phyloP scores from a whole-genome alignment of 768 basidiomycete species.

The Cystobasidium tubakii region DNA sequence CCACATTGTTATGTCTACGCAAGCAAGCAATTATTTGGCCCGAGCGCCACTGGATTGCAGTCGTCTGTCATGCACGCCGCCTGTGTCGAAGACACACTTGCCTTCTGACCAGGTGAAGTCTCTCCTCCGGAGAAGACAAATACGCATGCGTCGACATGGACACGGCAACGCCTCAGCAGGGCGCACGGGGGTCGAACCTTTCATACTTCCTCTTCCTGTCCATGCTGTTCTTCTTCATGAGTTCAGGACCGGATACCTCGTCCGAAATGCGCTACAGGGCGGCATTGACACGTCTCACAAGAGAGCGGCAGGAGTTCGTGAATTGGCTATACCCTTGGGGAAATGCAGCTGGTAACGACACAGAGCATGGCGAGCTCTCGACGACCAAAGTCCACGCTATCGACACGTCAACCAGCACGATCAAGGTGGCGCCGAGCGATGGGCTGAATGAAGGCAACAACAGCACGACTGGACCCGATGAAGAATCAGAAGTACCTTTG shows the following conservation, averaged over 20 bases:
- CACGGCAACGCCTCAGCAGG: not conserved
- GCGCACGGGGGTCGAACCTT: not conserved
- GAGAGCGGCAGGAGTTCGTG: slow-evolving; percentile 24
- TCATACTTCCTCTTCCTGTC: slow-evolving; percentile 36
- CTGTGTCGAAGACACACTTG: not conserved
- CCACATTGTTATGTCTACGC: too few relatives aligned
- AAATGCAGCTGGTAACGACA: not conserved
- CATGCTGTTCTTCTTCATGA: slow-evolving; percentile 35
- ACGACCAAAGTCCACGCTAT: not conserved
- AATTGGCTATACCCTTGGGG: slow-evolving; percentile 25
- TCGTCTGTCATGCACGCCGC: too few relatives aligned
- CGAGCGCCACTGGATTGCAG: not conserved
- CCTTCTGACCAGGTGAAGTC: not conserved
- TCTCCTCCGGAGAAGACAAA: not conserved
- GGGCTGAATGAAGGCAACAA: not conserved
- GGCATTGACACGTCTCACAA: slow-evolving; percentile 17
- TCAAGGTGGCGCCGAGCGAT: slow-evolving; percentile 3
- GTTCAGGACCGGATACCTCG: slow-evolving; percentile 1
- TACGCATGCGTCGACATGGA: not conserved
- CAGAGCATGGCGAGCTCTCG: not conserved
- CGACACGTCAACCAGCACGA: slow-evolving; percentile 1
- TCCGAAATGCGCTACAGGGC: slow-evolving; percentile 2
- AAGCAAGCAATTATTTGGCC: not conserved
- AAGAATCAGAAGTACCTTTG: not conserved
- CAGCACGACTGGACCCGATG: not conserved